Percentiles rank a stretch among this genome's conserved stretches.
phyloP scores from a whole-genome alignment of 345 rosid species.

The Hypericum perforatum region DNA sequence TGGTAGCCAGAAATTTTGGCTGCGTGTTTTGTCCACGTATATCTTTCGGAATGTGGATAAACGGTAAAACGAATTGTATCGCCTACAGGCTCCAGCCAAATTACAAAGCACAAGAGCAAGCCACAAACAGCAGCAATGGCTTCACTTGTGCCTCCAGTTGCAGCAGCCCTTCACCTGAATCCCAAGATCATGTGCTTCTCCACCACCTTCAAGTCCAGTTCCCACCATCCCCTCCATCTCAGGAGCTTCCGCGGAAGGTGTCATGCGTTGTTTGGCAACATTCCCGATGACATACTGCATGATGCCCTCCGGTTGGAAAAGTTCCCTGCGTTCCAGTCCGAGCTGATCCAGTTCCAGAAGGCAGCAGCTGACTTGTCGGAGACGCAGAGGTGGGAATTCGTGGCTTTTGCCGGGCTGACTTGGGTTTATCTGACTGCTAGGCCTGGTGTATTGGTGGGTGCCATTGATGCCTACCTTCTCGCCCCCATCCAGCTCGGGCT shows the following conservation, averaged over 20 bases:
- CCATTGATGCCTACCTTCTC: conserved; percentile 77
- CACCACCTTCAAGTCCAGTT: conserved; percentile 23
- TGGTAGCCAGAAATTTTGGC: too few species aligned
- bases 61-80: conserved; percentile 15
- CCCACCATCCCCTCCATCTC: conserved; percentile 15
- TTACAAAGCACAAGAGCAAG: not conserved
- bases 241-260: conserved; percentile 24
- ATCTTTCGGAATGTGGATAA: conserved; percentile 18
- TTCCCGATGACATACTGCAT: conserved; percentile 26
- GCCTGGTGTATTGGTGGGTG: conserved; percentile 83
- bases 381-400: conserved; percentile 50
- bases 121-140: conserved; percentile 34
- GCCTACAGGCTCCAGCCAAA: conserved; percentile 24
- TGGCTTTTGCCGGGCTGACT: conserved; percentile 40
- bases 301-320: conserved; percentile 18
- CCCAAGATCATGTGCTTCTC: conserved; percentile 26
- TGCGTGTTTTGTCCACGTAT: conserved; percentile 27
- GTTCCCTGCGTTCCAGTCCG: conserved; percentile 39
- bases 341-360: conserved; percentile 32
- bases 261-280: conserved; percentile 39
- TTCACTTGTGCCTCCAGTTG: conserved; percentile 40
- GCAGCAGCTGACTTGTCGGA: conserved; percentile 37
- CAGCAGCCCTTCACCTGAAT: conserved; percentile 24
- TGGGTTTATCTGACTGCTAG: conserved; percentile 90
- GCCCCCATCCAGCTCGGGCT: conserved; percentile 74